Base-by-base conservation (phyloP, 306 rosid species). In the Betula pendula region DNA sequence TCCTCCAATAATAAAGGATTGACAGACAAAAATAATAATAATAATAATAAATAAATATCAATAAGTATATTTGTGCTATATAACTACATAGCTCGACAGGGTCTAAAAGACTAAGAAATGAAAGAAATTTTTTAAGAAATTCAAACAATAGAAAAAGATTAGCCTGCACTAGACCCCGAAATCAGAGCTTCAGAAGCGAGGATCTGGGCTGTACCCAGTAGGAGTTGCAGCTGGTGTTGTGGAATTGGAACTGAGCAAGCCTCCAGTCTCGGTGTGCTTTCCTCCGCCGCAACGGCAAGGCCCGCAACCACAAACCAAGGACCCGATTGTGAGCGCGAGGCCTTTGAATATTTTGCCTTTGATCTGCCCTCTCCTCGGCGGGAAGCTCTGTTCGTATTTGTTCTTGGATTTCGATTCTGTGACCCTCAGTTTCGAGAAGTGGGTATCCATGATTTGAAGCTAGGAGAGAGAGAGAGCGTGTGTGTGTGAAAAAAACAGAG, bases 351-450 rank as follows among this genome's bases (percentile, higher is more conserved):
- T 81, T 63, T 66, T 53, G 12, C 75, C n/a, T 78, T 84, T 86
- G 12, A 90, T 50, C 15, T 19, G 82, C 4, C 92, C 90, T 10
- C 92, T 82, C 56, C 17, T 66, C 0, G 85, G 89, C 0, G 83
- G 87, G 4, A 62, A 2, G 13, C 43, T 68, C 22, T 45, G 72
- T 6, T 22, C 0, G 3, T 17, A 7, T 38, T 24, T 60, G 27
- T 20, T 42, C 44, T 24, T 67, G 48, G 40, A 7, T 51, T 51
- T 51, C 0, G n/a, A 48, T 48, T 51, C 56, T 16, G 8, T n/a
- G n/a, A 6, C 20, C 22, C 0, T n/a, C 56, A 17, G 6, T 51
- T 51, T 17, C 2, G 56, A 4, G 24, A 51, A 6, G 12, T 68
- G 44, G 56, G 68, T 24, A 8, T 6, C 25, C 68, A n/a, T 14